phyloP scores from a whole-genome alignment of 805 yeast genomes.

The Torulaspora gathmanii region DNA sequence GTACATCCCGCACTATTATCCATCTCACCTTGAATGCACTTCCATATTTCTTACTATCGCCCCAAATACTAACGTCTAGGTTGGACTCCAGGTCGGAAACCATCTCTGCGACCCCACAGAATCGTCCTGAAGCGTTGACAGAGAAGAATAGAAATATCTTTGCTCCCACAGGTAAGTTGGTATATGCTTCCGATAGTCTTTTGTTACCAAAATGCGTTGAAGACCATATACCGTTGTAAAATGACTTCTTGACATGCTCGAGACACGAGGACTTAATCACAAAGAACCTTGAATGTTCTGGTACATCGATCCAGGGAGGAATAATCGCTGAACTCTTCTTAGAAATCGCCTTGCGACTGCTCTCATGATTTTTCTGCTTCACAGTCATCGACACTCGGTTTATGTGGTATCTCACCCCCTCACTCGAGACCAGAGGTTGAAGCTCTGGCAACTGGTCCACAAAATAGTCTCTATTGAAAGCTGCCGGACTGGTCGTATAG shows the following conservation, averaged over 20 bases:
- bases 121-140: constrained; percentile 53
- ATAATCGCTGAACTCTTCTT: constrained; percentile 17
- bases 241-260: constrained; percentile 47
- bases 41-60: constrained; percentile 44
- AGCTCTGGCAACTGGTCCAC: not conserved
- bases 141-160: constrained; percentile 51
- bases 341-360: not conserved
- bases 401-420: not conserved
- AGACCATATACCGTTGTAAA: constrained; percentile 50
- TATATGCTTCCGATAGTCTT: constrained; percentile 45
- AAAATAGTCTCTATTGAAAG: not conserved
- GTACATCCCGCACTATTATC: constrained; percentile 48
- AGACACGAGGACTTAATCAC: constrained; percentile 53
- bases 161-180: constrained; percentile 14
- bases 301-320: constrained; percentile 30
- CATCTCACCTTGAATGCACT: constrained; percentile 52
- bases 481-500: not conserved
- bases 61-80: constrained; percentile 44
- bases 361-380: not conserved
- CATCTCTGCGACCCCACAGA: constrained; percentile 59
- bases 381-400: constrained; percentile 2
- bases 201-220: constrained; percentile 55
- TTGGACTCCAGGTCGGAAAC: constrained; percentile 28
- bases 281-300: constrained; percentile 39
- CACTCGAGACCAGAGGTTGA: not conserved